Evolutionary conservation across 345 rosid genomes (phyloP), one percentile per base, ranked within the genome.

Genomic region (Reutealis trisperma): DNA sequence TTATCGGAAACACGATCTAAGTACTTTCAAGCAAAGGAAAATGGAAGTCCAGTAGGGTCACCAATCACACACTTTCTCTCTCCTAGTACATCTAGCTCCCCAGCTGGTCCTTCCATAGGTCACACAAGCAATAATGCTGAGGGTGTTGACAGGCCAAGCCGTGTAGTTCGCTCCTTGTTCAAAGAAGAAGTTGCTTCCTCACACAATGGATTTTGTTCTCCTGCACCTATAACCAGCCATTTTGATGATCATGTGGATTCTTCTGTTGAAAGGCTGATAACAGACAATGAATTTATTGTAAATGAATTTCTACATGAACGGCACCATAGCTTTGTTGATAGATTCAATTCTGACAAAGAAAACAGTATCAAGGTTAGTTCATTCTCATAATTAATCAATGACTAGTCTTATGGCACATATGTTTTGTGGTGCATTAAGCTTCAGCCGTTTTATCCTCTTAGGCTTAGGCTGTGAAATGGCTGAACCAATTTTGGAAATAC

Each of bases 221-320:
- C 87, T 75, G 78, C 66, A 19, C 64, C 86, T 32, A 64, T 78
- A 22, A 75, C 73, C 78, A 79, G 73, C 74, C 51, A 72, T 55
- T 55, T 57, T 21, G 81, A 82, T 73, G 85, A 65, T 71, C 82
- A 70, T 71, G 58, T 61, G 25, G 80, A 75, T 73, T 55, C 79
- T 32, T 81, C 88, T 76, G 81, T 62, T 70, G 83, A 79, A 63
- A 84, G 52, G 65, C 19, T 24, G 66, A 63, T 71, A 25, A 77
- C 82, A 16, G 93, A 90, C 86, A 95, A 95, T 84, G 99, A 95
- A 90, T 79, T 88, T 81, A 82, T 95, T 78, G 87, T 96, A 68
- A 92, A 93, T 85, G 93, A 89, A 77, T 80, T 90, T 63, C 80
- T 93, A 61, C 99, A 93, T 72, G 90, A 87, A 78, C 85, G 71